Percentiles rank a stretch among this genome's conserved stretches.
phyloP scores from a whole-genome alignment of 331 rosid genomes.

The Ulmus americana region DNA sequence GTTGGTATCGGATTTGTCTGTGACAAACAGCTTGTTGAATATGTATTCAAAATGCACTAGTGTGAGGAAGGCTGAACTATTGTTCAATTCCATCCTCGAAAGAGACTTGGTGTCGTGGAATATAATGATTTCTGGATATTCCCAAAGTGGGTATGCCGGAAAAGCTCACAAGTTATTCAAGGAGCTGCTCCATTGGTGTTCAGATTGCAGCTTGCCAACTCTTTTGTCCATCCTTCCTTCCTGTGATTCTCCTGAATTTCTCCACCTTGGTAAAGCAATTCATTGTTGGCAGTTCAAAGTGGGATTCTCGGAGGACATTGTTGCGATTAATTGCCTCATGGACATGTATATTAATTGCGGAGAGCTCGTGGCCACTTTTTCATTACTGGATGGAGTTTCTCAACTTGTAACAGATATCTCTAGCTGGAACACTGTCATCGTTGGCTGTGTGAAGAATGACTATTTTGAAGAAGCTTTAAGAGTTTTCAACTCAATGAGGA shows the following conservation, averaged over 20 bases:
- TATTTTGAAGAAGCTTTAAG: slow-evolving; percentile 35
- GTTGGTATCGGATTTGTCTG: slow-evolving; percentile 24
- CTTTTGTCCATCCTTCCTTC: slow-evolving; percentile 43
- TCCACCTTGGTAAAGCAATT: slow-evolving; percentile 41
- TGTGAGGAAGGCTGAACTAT: slow-evolving; percentile 32
- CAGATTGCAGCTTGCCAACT: slow-evolving; percentile 31
- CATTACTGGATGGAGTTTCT: slow-evolving; percentile 36
- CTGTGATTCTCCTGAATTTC: slow-evolving; percentile 31
- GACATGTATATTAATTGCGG: slow-evolving; percentile 46
- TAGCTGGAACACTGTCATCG: slow-evolving; percentile 50
- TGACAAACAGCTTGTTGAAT: slow-evolving; percentile 38
- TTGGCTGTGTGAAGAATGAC: slow-evolving; percentile 31
- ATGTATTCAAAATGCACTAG: slow-evolving; percentile 44
- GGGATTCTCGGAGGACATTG: slow-evolving; percentile 36
- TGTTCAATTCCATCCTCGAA: slow-evolving; percentile 35
- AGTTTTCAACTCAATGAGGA: slow-evolving; percentile 39
- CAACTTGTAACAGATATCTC: slow-evolving; percentile 25
- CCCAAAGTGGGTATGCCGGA: slow-evolving; percentile 32
- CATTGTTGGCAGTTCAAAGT: slow-evolving; percentile 54
- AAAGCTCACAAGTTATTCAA: slow-evolving; percentile 40
- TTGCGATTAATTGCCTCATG: slow-evolving; percentile 40
- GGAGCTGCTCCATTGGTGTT: slow-evolving; percentile 26
- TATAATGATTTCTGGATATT: slow-evolving; percentile 57
- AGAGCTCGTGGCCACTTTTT: slow-evolving; percentile 34
- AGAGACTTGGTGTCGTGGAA: slow-evolving; percentile 55